Base-by-base conservation (phyloP, 2,329 filamentous ascomycete species). In the Fusarium setosum region DNA sequence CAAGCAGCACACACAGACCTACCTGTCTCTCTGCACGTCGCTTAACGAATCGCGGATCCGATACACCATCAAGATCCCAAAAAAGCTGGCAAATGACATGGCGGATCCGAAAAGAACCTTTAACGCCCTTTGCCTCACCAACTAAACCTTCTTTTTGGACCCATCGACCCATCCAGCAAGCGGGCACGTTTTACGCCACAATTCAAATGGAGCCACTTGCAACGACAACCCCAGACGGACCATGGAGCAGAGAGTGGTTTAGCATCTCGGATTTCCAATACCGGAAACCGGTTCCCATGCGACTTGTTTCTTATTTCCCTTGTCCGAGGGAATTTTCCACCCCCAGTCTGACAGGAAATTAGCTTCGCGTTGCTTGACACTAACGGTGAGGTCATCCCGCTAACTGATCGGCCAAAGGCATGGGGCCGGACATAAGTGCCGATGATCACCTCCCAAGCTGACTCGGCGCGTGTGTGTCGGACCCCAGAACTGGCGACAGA, bases 311-410 rank as follows among this genome's bases (percentile, higher is more conserved):
- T 20, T 62, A 58, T 62, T 63, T 40, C 62, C 48, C 50, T 9
- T 7, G 17, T 31, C 24, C 26, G 24, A 17, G 44, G 13, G 31
- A 20, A 47, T 17, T 18, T 50, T 24, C 29, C 26, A 32, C 44
- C 32, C 31, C 18, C 26, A n/a, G 2, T 17, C 5, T 29, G 48
- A 31, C 17, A 13, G 10, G 15, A 23, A 66, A 59, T 59, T 47
- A 54, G 59, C 6, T 48, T 9, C 8, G 26, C 8, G 17, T n/a
- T n/a, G n/a, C n/a, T n/a, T n/a, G n/a, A n/a, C 56, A 51, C 50
- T 35, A 44, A 18, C 23, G 3, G 59, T 61, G 63, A 67, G 37
- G 51, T 66, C 63, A 66, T 64, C 17, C 45, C 59, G 63, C 38
- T 20, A 37, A 48, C 31, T 17, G 29, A 59, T 63, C 48, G 29